Percentiles rank a stretch among this genome's conserved stretches.
phyloP scores from a whole-genome alignment of 495 filamentous ascomycete genomes.

The Penicillium flavigenum region DNA sequence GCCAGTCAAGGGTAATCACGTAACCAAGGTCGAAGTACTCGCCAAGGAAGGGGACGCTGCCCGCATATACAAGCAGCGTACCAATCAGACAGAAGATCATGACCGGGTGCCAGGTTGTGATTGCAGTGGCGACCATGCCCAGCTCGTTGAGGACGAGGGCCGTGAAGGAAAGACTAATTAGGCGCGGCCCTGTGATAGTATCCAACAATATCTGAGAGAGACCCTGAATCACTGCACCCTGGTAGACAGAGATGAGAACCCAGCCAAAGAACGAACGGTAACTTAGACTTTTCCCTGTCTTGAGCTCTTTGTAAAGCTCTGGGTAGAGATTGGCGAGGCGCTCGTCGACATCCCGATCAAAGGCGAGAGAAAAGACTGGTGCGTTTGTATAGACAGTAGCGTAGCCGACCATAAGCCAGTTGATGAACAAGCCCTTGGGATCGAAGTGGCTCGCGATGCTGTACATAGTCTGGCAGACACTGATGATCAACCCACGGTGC shows the following conservation, averaged over 20 bases:
- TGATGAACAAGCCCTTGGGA: conserved; percentile 89
- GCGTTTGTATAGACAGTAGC: conserved; percentile 93
- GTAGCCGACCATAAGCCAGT: conserved; percentile 97
- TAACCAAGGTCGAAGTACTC: conserved; percentile 87
- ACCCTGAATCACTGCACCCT: conserved; percentile 92
- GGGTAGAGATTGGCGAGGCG: conserved; percentile 91
- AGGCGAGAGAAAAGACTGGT: conserved; percentile 93
- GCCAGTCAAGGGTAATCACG: conserved; percentile 74
- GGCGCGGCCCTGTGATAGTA: conserved; percentile 61
- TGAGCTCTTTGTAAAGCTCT: conserved; percentile 95
- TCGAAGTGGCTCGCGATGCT: conserved; percentile 88
- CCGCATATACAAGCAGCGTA: conserved; percentile 76
- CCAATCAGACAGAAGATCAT: conserved; percentile 85
- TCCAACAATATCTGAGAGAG: conserved; percentile 83
- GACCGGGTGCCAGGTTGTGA: conserved; percentile 95
- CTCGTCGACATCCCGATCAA: conserved; percentile 94
- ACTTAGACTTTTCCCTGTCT: conserved; percentile 75
- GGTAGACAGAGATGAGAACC: conserved; percentile 94
- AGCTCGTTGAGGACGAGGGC: conserved; percentile 93
- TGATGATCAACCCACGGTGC: conserved; percentile 92
- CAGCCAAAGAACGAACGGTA: conserved; percentile 96
- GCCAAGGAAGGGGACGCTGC: conserved; percentile 80
- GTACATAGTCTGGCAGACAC: conserved; percentile 95
- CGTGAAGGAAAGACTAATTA: conserved; percentile 91
- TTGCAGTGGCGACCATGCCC: conserved; percentile 92